These are phyloP conservation scores for Talaromyces borbonicus DNA, from an alignment of 495 filamentous ascomycete species.

Conservation along the genomic window DNA sequence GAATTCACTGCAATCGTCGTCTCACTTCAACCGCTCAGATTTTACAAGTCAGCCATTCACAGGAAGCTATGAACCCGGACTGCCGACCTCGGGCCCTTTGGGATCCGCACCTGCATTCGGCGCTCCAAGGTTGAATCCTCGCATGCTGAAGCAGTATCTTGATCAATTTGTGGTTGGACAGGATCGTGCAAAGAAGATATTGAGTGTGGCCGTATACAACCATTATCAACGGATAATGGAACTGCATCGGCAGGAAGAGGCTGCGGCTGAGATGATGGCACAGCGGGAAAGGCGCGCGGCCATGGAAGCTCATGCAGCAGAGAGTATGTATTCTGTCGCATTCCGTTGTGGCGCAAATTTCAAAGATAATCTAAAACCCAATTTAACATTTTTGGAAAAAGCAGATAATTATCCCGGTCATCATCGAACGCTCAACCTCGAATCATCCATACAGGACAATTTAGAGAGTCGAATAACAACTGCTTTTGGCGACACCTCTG, in stretches of 20 bases:
- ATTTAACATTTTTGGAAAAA: conserved; percentile 2
- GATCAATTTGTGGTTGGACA: conserved; percentile 97
- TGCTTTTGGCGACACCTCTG: conserved; percentile 43
- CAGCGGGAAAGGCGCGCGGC: conserved; percentile 40
- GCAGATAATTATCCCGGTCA: conserved; percentile 78
- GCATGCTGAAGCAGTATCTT: conserved; percentile 75
- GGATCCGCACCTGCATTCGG: conserved; percentile 50
- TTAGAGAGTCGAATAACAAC: conserved; percentile 13
- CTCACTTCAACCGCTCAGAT: conserved; percentile 53
- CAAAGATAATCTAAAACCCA: conserved; percentile 4
- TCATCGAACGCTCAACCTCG: conserved; percentile 44
- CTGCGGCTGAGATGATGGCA: conserved; percentile 53
- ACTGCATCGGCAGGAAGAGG: conserved; percentile 62
- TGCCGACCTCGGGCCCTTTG: conserved; percentile 49
- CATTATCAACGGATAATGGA: conserved; percentile 88
- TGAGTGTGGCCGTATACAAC: conserved; percentile 92
- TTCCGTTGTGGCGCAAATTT: no score
- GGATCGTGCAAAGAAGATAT: conserved; percentile 88
- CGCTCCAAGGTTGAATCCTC: conserved; percentile 67
- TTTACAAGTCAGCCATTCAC: conserved; percentile 60
- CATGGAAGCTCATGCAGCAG: conserved; percentile 40
- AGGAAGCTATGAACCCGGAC: conserved; percentile 62
- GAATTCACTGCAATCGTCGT: conserved; percentile 26
- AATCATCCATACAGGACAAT: conserved; percentile 11
- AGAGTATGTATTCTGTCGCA: conserved; percentile 35